These are phyloP conservation scores for Corrigiola litoralis DNA, from an alignment of 179 eudicot genomes.

Conservation along the genomic window DNA sequence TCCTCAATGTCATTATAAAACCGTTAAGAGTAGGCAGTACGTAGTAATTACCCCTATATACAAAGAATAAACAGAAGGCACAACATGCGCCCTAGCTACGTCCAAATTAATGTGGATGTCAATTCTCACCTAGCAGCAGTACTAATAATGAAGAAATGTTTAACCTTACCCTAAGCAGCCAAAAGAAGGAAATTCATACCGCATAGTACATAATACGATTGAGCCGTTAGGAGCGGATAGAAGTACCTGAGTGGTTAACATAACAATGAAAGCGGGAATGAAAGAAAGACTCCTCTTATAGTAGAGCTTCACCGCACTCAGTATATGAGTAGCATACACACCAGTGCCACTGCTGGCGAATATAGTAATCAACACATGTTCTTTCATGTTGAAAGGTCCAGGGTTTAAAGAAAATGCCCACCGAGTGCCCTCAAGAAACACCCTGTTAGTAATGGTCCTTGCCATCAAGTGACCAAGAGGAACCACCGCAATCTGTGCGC, in stretches of 20 bases:
- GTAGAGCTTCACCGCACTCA: slow-evolving; percentile 59
- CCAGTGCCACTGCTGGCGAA: slow-evolving; percentile 80
- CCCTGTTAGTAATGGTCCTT: slow-evolving; percentile 34
- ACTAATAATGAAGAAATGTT: too few relatives aligned
- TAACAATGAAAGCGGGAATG: slow-evolving; percentile 61
- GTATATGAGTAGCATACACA: slow-evolving; percentile 71
- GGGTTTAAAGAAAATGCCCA: slow-evolving; percentile 57
- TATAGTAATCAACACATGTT: slow-evolving; percentile 76
- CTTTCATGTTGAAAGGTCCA: slow-evolving; percentile 73
- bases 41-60: too few relatives aligned
- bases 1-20: background rate
- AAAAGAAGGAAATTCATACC: too few relatives aligned
- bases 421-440: slow-evolving; percentile 37
- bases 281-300: slow-evolving; percentile 52
- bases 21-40: too few relatives aligned
- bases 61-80: too few relatives aligned
- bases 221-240: too few relatives aligned
- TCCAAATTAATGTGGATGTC: too few relatives aligned
- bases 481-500: slow-evolving; percentile 70
- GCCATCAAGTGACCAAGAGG: slow-evolving; percentile 83
- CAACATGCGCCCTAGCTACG: too few relatives aligned
- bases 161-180: background rate
- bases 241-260: slow-evolving; percentile 77
- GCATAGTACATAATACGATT: too few relatives aligned
- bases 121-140: too few relatives aligned